Base-by-base conservation (phyloP, 805 yeast genomes). In the Alloascoidea hylecoeti region DNA sequence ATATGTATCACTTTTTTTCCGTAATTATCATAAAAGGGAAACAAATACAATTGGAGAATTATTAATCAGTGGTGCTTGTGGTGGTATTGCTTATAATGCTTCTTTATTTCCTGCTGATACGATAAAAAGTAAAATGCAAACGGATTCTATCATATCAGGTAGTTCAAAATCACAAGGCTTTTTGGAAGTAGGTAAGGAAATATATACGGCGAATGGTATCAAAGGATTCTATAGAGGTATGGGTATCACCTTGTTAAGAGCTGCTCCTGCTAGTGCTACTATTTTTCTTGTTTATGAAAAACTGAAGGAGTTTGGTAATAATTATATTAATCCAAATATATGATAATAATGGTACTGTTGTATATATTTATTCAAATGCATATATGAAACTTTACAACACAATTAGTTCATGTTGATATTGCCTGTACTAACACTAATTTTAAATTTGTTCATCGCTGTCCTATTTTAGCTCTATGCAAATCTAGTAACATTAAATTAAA, bases 81-180 rank as follows among this genome's bases (percentile, higher is more conserved):
- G 96, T 0, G 97, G 97, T 18, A 54, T 86, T 4, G 67, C 77
- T 15, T 88, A 84, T 57, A 86, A 89, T 51, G 61, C 78, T 4
- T 72, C 86, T 4, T 64, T 82, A 36, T 89, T 78, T 57, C 97
- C 97, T 0, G 81, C 85, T 1, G 97, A 89, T 53, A 85, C 96
- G 1, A 68, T 89, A 41, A 89, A 89, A 58, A 78, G 89, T 3
- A 73, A 81, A 38, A 77, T 86, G 61, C 97, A 89, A 59, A 78
- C 86, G 0, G 64, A 58, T 30, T 54, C 70, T 4, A 44, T 67
- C 3, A 42, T 57, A 15, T 42, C 58, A 34, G 63, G 57, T 34
- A 47, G 60, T 2, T 47, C 55, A 12, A 41, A 48, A 14, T 46
- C 43, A 34, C 40, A 43, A 39, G 56, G 63, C 39, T 52, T 66